phyloP scores from a whole-genome alignment of 2,329 filamentous ascomycete species.

The Thelonectria olida region DNA sequence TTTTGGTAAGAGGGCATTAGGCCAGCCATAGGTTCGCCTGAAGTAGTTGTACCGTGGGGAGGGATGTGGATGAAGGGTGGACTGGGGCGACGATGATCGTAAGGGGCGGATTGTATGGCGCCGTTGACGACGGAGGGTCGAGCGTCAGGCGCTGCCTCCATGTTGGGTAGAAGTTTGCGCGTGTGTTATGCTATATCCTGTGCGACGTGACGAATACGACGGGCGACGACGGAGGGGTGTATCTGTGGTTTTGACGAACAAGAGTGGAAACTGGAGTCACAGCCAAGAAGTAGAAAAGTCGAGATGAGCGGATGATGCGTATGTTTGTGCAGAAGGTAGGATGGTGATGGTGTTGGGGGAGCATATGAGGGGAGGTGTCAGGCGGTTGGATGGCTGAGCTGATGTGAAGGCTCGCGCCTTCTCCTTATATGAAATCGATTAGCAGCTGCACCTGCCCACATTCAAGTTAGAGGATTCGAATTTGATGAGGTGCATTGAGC shows the following conservation, averaged over 20 bases:
- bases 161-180: neutral
- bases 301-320: too few relatives aligned
- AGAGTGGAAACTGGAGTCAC: too few relatives aligned
- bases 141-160: conserved; percentile 16
- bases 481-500: too few relatives aligned
- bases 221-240: neutral
- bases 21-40: conserved; percentile 32
- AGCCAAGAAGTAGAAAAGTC: too few relatives aligned
- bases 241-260: neutral
- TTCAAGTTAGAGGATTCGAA: too few relatives aligned
- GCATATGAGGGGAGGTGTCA: too few relatives aligned
- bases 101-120: conserved; percentile 44
- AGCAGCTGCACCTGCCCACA: too few relatives aligned
- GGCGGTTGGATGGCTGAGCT: too few relatives aligned
- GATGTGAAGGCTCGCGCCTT: too few relatives aligned
- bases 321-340: too few relatives aligned
- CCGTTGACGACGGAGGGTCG: conserved; percentile 26
- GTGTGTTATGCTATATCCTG: neutral
- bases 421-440: too few relatives aligned
- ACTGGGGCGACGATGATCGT: conserved; percentile 49
- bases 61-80: conserved; percentile 56
- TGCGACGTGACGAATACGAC: neutral
- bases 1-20: conserved; percentile 53
- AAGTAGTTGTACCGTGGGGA: conserved; percentile 25
- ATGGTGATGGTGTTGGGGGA: too few relatives aligned